Base-by-base conservation (phyloP, 75 land plant species). In the Pinus tabuliformis region DNA sequence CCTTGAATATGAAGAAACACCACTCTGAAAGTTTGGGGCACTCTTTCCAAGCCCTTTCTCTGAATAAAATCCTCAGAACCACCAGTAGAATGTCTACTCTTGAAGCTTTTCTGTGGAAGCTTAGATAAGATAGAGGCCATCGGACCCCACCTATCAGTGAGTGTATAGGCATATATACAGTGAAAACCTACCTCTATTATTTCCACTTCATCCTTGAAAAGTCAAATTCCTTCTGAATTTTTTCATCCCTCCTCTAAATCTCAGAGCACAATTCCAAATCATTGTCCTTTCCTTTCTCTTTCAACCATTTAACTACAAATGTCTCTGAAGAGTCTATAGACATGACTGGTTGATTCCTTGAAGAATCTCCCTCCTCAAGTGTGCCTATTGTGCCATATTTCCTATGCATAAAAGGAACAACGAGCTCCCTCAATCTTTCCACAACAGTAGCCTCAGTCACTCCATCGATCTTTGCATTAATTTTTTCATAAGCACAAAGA, bases 261-360 rank as follows among this genome's bases (percentile, higher is more conserved):
- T 76, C 73, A 58, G 89, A 86, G 83, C 96, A 97, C 11, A 95
- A 62, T 30, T 89, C 88, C 68, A 95, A 74, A 21, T 88, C 75
- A 74, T 92, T 92, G 21, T 82, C 76, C 75, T 81, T 42, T 62
- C 92, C 89, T 60, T 84, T 71, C 54, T 93, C 96, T 81, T 83
- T 95, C 79, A 97, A 56, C 95, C 98, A 97, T 78, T 75, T 86
- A n/a, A 88, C 90, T 54, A 97, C 57, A 83, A 83, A 88, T 37
- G 93, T 83, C 20, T 83, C 86, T 42, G 60, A 21, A 77, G 30
- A 24, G 62, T 74, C 76, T 66, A 6, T 59, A 30, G 78, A 68
- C 75, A 59, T 13, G 28, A 28, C 20, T 57, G 33, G 33, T 52
- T 84, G 76, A 45, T 45, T 45, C 75, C 52, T 57, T 6, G 75